These are phyloP conservation scores for Leccinum fallax DNA, from an alignment of 1,284 basidiomycete species.

Conservation along the genomic window DNA sequence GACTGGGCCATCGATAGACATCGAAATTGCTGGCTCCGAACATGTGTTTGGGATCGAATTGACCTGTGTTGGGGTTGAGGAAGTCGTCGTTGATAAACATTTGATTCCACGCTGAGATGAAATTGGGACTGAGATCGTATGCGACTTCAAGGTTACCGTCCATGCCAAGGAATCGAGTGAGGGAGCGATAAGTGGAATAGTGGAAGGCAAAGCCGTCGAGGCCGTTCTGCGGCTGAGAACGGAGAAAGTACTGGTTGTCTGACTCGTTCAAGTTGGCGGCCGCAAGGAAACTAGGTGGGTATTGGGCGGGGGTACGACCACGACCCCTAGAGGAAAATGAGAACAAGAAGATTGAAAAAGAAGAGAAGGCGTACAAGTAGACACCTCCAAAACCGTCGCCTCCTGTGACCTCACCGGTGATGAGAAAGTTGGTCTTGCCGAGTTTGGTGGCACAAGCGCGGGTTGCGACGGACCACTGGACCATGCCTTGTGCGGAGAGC, in stretches of 20 bases:
- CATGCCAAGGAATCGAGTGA: slow-evolving; percentile 87
- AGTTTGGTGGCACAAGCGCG: slow-evolving; percentile 70
- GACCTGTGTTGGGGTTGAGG: slow-evolving; percentile 67
- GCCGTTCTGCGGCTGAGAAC: slow-evolving; percentile 58
- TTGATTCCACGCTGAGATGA: slow-evolving; percentile 85
- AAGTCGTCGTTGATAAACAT: slow-evolving; percentile 90
- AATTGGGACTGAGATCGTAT: slow-evolving; percentile 80
- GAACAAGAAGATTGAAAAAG: slow-evolving; percentile 4
- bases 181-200: slow-evolving; percentile 86
- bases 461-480: slow-evolving; percentile 73
- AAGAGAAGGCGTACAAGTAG: slow-evolving; percentile 62
- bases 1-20: slow-evolving; percentile 87
- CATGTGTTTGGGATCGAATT: slow-evolving; percentile 84
- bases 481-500: slow-evolving; percentile 79
- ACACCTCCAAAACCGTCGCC: slow-evolving; percentile 87
- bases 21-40: slow-evolving; percentile 91
- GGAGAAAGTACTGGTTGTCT: slow-evolving; percentile 78
- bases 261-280: slow-evolving; percentile 66
- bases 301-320: slow-evolving; percentile 75
- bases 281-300: slow-evolving; percentile 62
- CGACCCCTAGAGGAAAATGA: slow-evolving; percentile 59
- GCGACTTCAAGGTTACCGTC: slow-evolving; percentile 89
- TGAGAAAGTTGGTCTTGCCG: slow-evolving; percentile 86
- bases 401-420: slow-evolving; percentile 92
- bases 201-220: slow-evolving; percentile 87